A percentile compares a stretch with the other conserved stretches of the same genome.
Conservation (phyloP, 2,329 filamentous ascomycete genomes). For the Nemania sp. region DNA sequence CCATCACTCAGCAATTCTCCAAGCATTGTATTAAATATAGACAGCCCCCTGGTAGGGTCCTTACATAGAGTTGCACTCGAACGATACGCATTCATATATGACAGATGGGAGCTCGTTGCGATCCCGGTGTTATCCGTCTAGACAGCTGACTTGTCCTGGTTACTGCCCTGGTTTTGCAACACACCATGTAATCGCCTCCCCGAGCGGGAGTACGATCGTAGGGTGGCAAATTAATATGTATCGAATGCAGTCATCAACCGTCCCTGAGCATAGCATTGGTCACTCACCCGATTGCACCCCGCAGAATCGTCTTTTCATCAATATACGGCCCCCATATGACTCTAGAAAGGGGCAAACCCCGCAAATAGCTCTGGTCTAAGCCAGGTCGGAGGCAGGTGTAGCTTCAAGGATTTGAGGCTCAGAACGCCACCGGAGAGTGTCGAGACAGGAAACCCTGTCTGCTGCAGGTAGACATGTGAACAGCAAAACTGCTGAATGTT, state of each 20-base stretch:
- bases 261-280: slow-evolving; percentile 29
- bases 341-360: slow-evolving; percentile 27
- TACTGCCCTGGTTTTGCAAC: slow-evolving; percentile 29
- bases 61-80: slow-evolving; percentile 14
- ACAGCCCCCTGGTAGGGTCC: slow-evolving; percentile 1
- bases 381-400: slow-evolving; percentile 16
- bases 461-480: slow-evolving; percentile 32
- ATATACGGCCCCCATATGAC: slow-evolving; percentile 35
- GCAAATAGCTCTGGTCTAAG: slow-evolving; percentile 17
- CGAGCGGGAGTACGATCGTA: slow-evolving; percentile 29
- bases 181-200: slow-evolving; percentile 24
- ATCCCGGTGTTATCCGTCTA: slow-evolving; percentile 18
- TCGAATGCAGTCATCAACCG: slow-evolving; percentile 31
- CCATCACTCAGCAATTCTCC: neutral
- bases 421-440: slow-evolving; percentile 23
- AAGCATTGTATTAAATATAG: slow-evolving; percentile 32
- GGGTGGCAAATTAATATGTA: slow-evolving; percentile 40
- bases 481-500: slow-evolving; percentile 3
- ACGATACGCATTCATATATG: slow-evolving; percentile 22
- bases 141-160: slow-evolving; percentile 29
- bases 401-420: slow-evolving; percentile 36
- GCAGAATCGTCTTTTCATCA: slow-evolving; percentile 26
- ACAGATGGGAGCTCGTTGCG: slow-evolving; percentile 22
- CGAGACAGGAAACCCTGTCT: slow-evolving; percentile 16
- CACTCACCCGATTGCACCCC: slow-evolving; percentile 28